Evolutionary conservation across 2,329 filamentous ascomycete genomes (phyloP), one percentile per base, ranked within the genome.

Genomic region (Immersiporthe knoxdaviesiana): DNA sequence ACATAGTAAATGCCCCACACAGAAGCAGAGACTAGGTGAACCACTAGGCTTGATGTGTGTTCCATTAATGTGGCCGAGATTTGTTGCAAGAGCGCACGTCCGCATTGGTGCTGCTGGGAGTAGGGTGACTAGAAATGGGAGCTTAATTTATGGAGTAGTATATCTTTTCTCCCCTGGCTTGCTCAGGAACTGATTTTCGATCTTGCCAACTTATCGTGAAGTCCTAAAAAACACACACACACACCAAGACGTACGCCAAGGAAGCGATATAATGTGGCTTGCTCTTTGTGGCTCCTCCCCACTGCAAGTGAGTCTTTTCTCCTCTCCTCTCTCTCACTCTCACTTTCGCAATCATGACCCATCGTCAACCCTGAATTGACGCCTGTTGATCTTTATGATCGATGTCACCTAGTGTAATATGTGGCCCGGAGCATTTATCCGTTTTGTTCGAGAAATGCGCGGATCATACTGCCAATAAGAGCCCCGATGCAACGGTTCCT

Each of bases 121-220:
- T 56, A 16, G 52, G 16, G 52, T 30, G 27, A 56, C 27, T 16
- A 30, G 52, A 56, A 32, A 12, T 32, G 24, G 52, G 52, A 56
- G 27, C 14, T 56, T 56, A 30, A 56, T 32, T 30, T 56, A 56
- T 56, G 52, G 52, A n/a, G 50, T 54, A 30, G n/a, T n/a, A n/a
- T n/a, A n/a, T n/a, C n/a, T n/a, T 16, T 30, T 27, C 1, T 30
- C 47, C 21, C 30, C n/a, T 27, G 16, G n/a, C n/a, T n/a, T n/a
- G n/a, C n/a, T n/a, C n/a, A n/a, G n/a, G n/a, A n/a, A n/a, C n/a
- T n/a, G n/a, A n/a, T n/a, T n/a, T n/a, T n/a, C n/a, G n/a, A n/a
- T n/a, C n/a, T n/a, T n/a, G n/a, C n/a, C n/a, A n/a, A n/a, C 44
- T 47, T 47, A 47, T 47, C 44, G 16, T 21, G 41, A 18, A 44